Percentiles rank a stretch among this genome's conserved stretches.
These are phyloP conservation scores for Isabelozyma heimii DNA, from an alignment of 805 yeast species.

Conservation along the genomic window DNA sequence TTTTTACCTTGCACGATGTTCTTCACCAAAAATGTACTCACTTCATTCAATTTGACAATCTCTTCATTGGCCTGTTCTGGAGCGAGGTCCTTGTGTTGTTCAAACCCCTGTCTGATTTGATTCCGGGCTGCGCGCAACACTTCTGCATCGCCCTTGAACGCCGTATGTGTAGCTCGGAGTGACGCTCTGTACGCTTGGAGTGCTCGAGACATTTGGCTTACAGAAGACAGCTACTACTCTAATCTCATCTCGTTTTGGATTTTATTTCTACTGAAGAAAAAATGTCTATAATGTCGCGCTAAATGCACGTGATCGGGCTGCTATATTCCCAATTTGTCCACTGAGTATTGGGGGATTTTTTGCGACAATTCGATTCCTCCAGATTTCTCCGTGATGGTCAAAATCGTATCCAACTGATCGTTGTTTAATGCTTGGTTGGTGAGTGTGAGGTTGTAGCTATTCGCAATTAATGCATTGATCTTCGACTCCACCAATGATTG, in stretches of 20 bases:
- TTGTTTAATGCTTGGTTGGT: constrained; percentile 39
- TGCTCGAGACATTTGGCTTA: constrained; percentile 16
- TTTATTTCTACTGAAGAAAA: not conserved
- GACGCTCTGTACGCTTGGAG: constrained; percentile 63
- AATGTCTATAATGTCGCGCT: not conserved
- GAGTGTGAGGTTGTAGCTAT: constrained; percentile 45
- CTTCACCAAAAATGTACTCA: constrained; percentile 62
- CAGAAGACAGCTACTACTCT: not conserved
- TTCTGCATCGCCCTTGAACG: constrained; percentile 50
- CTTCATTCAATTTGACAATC: constrained; percentile 58
- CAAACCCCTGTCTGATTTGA: constrained; percentile 55
- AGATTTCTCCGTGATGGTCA: constrained; percentile 27
- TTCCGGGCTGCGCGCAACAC: constrained; percentile 59
- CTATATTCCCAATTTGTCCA: constrained; percentile 46
- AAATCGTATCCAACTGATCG: constrained; percentile 30
- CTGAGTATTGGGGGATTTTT: constrained; percentile 53
- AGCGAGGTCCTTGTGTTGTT: constrained; percentile 22
- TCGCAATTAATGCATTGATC: constrained; percentile 42
- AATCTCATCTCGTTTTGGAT: not conserved
- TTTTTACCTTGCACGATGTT: constrained; percentile 86
- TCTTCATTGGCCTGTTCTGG: constrained; percentile 30
- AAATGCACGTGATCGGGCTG: not conserved
- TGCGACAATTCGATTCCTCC: constrained; percentile 29
- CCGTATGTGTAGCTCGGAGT: constrained; percentile 61
- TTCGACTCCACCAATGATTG: constrained; percentile 44